Evolutionary conservation across 306 rosid genomes (phyloP).

Genomic region (Dalbergia cochinchinensis): DNA sequence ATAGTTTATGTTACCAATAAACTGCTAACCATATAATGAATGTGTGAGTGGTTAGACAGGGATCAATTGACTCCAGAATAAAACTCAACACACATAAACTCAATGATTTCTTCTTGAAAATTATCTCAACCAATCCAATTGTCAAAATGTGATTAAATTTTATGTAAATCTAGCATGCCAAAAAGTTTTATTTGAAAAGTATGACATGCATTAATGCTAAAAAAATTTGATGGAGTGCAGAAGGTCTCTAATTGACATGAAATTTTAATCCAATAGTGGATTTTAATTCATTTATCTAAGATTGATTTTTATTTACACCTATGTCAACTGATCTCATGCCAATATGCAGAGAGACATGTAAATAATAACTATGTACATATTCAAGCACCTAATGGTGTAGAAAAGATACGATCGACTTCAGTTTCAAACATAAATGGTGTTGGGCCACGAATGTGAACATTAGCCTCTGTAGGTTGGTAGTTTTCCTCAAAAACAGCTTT

Average conservation of each 20-base stretch:
- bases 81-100: background rate
- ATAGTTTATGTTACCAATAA: conserved; percentile 42
- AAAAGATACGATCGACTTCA: conserved; percentile 92
- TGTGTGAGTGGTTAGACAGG: background rate
- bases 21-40: conserved; percentile 33
- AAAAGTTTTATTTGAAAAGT: conserved; percentile 25
- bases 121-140: conserved; percentile 29
- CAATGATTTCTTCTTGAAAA: conserved; percentile 31
- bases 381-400: conserved; percentile 89
- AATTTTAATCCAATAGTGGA: background rate
- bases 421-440: conserved; percentile 85
- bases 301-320: conserved; percentile 7
- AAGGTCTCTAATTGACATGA: conserved; percentile 10
- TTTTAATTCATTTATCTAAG: conserved; percentile 20
- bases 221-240: background rate
- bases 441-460: conserved; percentile 64
- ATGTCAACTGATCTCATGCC: conserved; percentile 39
- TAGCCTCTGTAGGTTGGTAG: conserved; percentile 58
- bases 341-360: background rate
- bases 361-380: conserved; percentile 5
- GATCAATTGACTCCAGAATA: conserved; percentile 3
- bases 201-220: conserved; percentile 7
- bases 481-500: conserved; percentile 38
- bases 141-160: conserved; percentile 23
- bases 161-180: conserved; percentile 13